phyloP scores from a whole-genome alignment of 202 grass and related monocot species.

The Setaria viridis region DNA sequence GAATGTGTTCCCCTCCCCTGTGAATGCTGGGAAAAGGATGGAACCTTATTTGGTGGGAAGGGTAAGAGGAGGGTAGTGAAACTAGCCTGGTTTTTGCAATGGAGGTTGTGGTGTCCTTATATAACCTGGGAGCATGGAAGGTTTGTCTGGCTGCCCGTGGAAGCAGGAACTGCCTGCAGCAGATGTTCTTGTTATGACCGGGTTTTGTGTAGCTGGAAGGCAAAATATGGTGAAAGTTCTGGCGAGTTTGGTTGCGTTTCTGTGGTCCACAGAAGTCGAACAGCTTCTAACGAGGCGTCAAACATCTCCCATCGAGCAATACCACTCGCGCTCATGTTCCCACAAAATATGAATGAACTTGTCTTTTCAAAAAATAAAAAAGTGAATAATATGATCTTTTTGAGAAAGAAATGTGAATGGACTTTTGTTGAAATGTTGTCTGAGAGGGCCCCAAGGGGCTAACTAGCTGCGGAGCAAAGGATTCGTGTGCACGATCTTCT shows the following conservation, averaged over 20 bases:
- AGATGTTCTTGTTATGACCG: not conserved
- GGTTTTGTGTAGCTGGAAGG: not conserved
- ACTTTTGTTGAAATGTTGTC: not conserved
- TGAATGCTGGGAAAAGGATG: not conserved
- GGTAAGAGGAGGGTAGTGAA: constrained; percentile 39
- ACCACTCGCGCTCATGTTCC: not conserved
- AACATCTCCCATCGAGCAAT: not conserved
- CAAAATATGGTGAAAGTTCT: not conserved
- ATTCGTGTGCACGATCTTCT: not conserved
- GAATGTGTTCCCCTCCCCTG: constrained; percentile 20
- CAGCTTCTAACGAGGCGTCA: not conserved
- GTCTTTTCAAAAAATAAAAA: no score
- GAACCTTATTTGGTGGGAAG: constrained; percentile 23
- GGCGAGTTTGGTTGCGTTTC: not conserved
- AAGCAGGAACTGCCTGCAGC: not conserved
- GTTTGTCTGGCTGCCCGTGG: constrained; percentile 38
- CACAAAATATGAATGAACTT: not conserved
- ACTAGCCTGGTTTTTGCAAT: constrained; percentile 29
- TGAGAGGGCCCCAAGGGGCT: no score
- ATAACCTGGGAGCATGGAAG: not conserved
- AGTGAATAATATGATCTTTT: no score
- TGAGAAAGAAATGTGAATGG: not conserved
- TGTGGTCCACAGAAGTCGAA: not conserved
- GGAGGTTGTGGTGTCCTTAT: not conserved
- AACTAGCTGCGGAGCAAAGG: not conserved